Evolutionary conservation across 129 eudicot genomes (phyloP).

Genomic region (Flaveria trinervia): DNA sequence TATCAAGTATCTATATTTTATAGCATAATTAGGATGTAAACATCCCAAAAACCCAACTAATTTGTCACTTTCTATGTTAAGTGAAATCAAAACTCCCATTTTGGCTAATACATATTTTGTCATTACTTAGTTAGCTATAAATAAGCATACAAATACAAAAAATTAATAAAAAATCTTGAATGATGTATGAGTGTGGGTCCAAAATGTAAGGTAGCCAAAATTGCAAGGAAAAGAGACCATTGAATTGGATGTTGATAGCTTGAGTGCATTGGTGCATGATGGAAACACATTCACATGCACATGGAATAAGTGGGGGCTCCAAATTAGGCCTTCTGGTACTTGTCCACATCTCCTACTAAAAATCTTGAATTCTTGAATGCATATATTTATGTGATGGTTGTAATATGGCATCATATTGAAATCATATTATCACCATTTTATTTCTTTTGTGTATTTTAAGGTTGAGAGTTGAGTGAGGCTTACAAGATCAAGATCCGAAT

Average conservation of each 20-base stretch:
- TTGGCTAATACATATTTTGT: background rate
- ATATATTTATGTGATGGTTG: background rate
- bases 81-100: background rate
- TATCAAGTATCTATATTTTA: background rate
- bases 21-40: background rate
- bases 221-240: conserved; percentile 37
- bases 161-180: background rate
- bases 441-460: background rate
- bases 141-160: background rate
- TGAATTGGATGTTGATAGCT: conserved; percentile 44
- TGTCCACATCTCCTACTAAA: conserved; percentile 55
- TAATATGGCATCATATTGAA: conserved; percentile 3
- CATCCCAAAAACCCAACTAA: background rate
- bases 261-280: conserved; percentile 46
- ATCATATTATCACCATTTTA: background rate
- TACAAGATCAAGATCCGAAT: no score
- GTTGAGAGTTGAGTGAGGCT: background rate
- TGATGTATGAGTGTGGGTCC: conserved; percentile 27
- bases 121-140: background rate
- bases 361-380: conserved; percentile 25
- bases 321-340: conserved; percentile 60
- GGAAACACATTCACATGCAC: conserved; percentile 56
- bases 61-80: background rate
- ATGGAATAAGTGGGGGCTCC: conserved; percentile 52
- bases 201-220: conserved; percentile 38